A percentile compares a stretch with the other conserved stretches of the same genome.
These are phyloP conservation scores for Hanseniaspora opuntiae DNA, from an alignment of 805 yeast genomes.

Conservation along the genomic window DNA sequence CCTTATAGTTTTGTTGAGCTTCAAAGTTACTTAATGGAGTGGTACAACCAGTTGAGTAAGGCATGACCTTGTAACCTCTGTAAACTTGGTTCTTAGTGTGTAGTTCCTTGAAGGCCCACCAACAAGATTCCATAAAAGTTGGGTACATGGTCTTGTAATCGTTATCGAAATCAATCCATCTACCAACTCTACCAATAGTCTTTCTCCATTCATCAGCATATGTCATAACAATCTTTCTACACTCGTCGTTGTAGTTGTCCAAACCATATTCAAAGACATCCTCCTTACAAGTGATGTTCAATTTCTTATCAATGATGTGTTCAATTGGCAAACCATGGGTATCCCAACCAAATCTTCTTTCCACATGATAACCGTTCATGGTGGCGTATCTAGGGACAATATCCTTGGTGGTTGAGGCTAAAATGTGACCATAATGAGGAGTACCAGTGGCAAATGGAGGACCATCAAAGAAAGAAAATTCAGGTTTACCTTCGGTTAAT, in stretches of 20 bases:
- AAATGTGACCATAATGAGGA: constrained; percentile 95
- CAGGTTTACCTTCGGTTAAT: constrained; percentile 71
- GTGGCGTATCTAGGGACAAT: constrained; percentile 95
- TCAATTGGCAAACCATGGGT: constrained; percentile 98
- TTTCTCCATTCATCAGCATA: constrained; percentile 90
- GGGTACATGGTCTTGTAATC: constrained; percentile 96
- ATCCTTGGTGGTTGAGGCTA: constrained; percentile 94
- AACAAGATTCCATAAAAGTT: constrained; percentile 89
- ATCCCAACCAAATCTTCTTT: constrained; percentile 98
- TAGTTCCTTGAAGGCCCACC: constrained; percentile 96
- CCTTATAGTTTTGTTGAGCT: constrained; percentile 97
- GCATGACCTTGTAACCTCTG: constrained; percentile 95
- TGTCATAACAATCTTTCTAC: constrained; percentile 94
- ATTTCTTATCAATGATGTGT: constrained; percentile 95
- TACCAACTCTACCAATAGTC: constrained; percentile 86
- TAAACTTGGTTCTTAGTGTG: constrained; percentile 78
- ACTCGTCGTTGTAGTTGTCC: constrained; percentile 83
- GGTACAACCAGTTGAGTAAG: constrained; percentile 93
- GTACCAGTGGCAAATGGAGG: constrained; percentile 99
- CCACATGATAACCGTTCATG: constrained; percentile 92
- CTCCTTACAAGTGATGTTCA: constrained; percentile 82
- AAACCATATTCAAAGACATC: constrained; percentile 92
- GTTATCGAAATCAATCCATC: constrained; percentile 98
- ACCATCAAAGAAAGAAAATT: constrained; percentile 91
- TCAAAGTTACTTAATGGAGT: constrained; percentile 95